Evolutionary conservation across 1,139 yeast species (phyloP), one percentile per base, ranked within the genome.

Genomic region (Nakaseomyces delphensis): DNA sequence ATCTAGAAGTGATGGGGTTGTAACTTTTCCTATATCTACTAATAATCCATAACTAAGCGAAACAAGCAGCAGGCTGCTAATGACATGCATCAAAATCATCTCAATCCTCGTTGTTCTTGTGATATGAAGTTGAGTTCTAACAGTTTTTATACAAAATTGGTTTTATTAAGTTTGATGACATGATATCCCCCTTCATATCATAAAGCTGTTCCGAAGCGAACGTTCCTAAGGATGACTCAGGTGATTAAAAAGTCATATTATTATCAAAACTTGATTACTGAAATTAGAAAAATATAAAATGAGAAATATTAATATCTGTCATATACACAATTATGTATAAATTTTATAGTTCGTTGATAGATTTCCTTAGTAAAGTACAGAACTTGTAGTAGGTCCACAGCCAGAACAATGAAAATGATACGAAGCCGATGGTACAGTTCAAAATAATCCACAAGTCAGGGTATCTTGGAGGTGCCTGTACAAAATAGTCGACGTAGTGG

Each of bases 371-470:
- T 38, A 66, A 45, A 3, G 56, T 60, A 54, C 59, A 71, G 51
- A 76, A 60, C 51, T 75, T 77, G 58, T 70, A 76, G 51, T 77
- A 67, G 33, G 74, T 68, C 91, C 95, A 91, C 24, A 86, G 50
- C 80, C 91, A 89, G 55, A 84, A 84, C 40, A 83, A 56, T 0
- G 68, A 63, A 56, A 89, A 91, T 45, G 89, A 84, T 0, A 74
- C 82, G 60, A 86, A 86, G 0, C 93, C 80, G 7, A 87, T 60
- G 0, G 79, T 57, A 32, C 83, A 78, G 56, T 91, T 91, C 13
- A 77, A 72, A 27, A 89, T 71, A 0, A 84, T 84, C 89, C 93
- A 86, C 14, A 91, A 55, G 60, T 93, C 97, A 3, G 97, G 96
- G 50, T 77, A 79, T 36, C 62, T 59, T 1, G 54, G 46, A 1